Evolutionary conservation across 2,329 filamentous ascomycete species (phyloP), one percentile per base, ranked within the genome.

Genomic region (Aspergillus pseudoviridinutans): DNA sequence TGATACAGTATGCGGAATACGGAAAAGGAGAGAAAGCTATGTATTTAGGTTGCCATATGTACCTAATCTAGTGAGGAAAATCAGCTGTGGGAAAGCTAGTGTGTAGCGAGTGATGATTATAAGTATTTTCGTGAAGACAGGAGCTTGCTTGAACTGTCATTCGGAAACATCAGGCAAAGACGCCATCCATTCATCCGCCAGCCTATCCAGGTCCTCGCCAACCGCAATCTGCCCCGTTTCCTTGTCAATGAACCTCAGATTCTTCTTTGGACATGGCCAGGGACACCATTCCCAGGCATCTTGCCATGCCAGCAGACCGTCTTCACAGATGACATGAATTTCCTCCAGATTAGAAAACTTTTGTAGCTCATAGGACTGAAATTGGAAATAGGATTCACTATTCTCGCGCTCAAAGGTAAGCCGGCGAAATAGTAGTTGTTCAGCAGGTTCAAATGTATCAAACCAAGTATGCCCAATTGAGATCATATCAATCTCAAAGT

Each of bases 201-300:
- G 60, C 35, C 49, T 67, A 47, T 54, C 51, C 42, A 54, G 27
- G 14, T 54, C 42, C 41, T 22, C 42, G 4, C 51, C 51, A 17
- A 38, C 28, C 7, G 51, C 51, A 12, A 54, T 42, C 38, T 42
- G 38, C 17, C 53, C 53, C 9, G 53, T 55, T 3, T 51, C 53
- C 46, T 50, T 55, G 24, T 55, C 53, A 22, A 55, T 50, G 25
- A 55, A 55, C n/a, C 53, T 42, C 47, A 55, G 9, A 44, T 55
- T 55, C 35, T 50, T 8, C 22, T 28, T 55, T 5, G 47, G 47
- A 35, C 53, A 55, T 14, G 53, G 53, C 47, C 47, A 55, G 32
- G 9, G 8, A 32, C 22, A 3, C 35, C 20, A 28, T 29, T 51
- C 35, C 53, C 53, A 55, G 22, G 35, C 35, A 3, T 55, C 53